Evolutionary conservation across 768 basidiomycete genomes (phyloP).

Genomic region (Mrakia blollopis): DNA sequence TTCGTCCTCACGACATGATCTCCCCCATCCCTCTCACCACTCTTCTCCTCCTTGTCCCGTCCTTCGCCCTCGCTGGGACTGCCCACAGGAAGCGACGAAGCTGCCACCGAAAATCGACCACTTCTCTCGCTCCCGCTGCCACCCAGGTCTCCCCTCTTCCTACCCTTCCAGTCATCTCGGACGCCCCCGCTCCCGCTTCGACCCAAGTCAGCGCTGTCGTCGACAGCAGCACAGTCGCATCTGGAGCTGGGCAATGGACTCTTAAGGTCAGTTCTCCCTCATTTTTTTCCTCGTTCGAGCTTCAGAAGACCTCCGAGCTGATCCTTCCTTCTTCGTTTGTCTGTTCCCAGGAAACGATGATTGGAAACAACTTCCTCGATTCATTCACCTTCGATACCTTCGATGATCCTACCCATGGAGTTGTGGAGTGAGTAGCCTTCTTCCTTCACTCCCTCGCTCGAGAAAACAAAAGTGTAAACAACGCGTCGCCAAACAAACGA

Average conservation of each 20-base stretch:
- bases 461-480: neutral
- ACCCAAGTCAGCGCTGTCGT: neutral
- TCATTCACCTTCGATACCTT: conserved; percentile 54
- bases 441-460: neutral
- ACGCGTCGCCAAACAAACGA: neutral
- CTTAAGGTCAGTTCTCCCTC: neutral
- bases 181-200: neutral
- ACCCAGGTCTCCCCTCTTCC: neutral
- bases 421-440: conserved; percentile 55
- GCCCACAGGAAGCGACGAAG: neutral
- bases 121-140: neutral
- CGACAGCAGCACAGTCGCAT: neutral
- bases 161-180: neutral
- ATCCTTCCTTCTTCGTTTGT: neutral
- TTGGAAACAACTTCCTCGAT: conserved; percentile 51
- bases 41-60: neutral
- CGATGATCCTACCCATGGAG: conserved; percentile 61
- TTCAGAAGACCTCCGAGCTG: neutral
- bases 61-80: neutral
- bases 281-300: neutral
- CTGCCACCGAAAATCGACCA: neutral
- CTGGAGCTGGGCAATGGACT: neutral
- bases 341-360: conserved; percentile 39
- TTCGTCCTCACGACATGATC: neutral
- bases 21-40: neutral